These are phyloP conservation scores for Cordyceps fumosorosea DNA, from an alignment of 2,329 filamentous ascomycete genomes.

Conservation along the genomic window DNA sequence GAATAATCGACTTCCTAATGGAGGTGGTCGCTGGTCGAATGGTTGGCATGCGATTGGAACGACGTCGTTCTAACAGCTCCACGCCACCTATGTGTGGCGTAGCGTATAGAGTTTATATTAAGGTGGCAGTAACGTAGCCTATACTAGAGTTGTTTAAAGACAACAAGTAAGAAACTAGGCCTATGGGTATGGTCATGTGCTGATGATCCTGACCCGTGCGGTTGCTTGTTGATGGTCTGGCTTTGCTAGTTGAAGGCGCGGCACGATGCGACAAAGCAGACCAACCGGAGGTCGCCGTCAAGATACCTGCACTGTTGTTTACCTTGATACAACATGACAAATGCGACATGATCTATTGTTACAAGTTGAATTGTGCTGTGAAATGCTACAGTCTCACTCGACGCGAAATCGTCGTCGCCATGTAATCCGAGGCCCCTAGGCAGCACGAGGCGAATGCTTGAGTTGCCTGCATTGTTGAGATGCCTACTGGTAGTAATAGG, in stretches of 20 bases:
- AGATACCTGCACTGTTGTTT: too few species aligned
- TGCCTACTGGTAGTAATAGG: too few species aligned
- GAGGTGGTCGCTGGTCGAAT: background rate
- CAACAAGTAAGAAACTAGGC: background rate
- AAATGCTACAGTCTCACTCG: background rate
- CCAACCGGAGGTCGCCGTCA: background rate
- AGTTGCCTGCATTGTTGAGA: too few species aligned
- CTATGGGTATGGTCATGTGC: background rate
- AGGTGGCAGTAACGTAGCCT: conserved; percentile 7
- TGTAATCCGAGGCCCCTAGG: background rate
- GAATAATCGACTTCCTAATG: conserved; percentile 3
- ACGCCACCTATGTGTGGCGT: background rate
- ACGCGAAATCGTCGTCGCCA: background rate
- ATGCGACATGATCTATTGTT: background rate
- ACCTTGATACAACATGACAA: background rate
- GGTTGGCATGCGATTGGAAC: background rate
- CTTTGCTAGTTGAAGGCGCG: too few species aligned
- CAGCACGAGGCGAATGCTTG: too few species aligned
- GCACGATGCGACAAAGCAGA: background rate
- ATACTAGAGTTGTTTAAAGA: background rate
- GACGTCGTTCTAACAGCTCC: background rate
- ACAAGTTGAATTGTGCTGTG: background rate
- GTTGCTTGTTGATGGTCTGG: background rate
- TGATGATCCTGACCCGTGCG: background rate
- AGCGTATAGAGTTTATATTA: conserved; percentile 7